Conservation (phyloP, 2,329 filamentous ascomycete genomes). For the Plectosphaerella sp. region DNA sequence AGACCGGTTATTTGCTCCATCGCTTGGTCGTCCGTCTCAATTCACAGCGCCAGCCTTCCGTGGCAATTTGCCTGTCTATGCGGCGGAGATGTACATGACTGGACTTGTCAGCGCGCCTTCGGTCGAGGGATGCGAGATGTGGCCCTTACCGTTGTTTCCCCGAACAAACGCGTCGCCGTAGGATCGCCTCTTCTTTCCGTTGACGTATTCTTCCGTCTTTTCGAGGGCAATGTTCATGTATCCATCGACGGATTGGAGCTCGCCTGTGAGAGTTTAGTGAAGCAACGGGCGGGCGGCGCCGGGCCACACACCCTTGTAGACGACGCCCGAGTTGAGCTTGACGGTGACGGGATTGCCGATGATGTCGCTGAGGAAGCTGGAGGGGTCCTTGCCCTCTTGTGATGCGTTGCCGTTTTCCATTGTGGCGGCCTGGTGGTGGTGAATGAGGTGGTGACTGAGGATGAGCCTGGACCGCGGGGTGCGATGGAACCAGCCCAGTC, state of each 20-base stretch:
- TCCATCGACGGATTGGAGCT: constrained; percentile 93
- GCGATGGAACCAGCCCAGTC: no score
- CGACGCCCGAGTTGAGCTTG: constrained; percentile 96
- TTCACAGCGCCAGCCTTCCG: background rate
- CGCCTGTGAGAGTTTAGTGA: constrained; percentile 51
- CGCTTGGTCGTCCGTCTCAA: background rate
- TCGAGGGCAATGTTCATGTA: constrained; percentile 99
- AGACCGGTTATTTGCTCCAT: background rate
- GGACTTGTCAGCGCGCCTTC: constrained; percentile 16
- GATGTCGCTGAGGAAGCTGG: constrained; percentile 88
- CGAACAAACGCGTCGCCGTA: constrained; percentile 95
- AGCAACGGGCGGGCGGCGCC: background rate
- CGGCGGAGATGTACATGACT: constrained; percentile 71
- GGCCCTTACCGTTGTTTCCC: constrained; percentile 79
- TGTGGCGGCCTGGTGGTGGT: background rate
- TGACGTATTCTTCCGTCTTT: constrained; percentile 87
- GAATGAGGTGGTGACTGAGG: no score
- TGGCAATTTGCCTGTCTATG: background rate
- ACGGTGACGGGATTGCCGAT: constrained; percentile 92
- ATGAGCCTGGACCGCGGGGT: no score
- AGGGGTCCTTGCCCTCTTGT: constrained; percentile 85
- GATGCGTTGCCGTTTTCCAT: constrained; percentile 71
- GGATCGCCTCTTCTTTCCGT: constrained; percentile 73
- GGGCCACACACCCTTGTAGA: constrained; percentile 76
- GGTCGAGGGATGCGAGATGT: no score